Evolutionary conservation across 2,329 filamentous ascomycete species (phyloP), one percentile per base, ranked within the genome.

Genomic region (Alternaria gansuensis): DNA sequence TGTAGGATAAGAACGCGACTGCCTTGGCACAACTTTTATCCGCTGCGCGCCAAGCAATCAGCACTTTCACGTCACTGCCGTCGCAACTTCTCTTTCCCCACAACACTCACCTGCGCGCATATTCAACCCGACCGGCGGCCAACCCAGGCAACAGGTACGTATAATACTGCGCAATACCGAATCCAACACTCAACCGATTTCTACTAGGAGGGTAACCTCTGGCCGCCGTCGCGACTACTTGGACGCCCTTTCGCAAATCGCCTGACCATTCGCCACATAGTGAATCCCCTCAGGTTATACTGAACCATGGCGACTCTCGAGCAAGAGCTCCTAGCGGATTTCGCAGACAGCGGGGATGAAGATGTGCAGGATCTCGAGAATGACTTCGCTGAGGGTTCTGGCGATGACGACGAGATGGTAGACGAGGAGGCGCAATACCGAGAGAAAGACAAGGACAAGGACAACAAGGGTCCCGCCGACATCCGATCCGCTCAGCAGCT

Each of bases 301-400:
- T 39, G 23, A 58, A 68, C 44, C 40, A 78, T 97, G 93, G 92
- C 94, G 76, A 96, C 92, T 43, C 85, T 96, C 64, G 94, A 92
- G 63, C 93, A 98, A 73, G 94, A 98, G 77, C 86, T 99, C 10
- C 84, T 98, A 69, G 91, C 95, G 73, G 92, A 96, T 76, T 95
- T 96, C 65, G 92, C 93, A 71, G 92, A 96, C 73, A 91, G 88
- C 5, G 92, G 88, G 51, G 92, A 92, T 51, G 70, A 75, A 56
- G 77, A 78, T 66, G 66, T 76, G 7, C 72, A 67, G 17, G 70
- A 75, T 51, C 61, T 73, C n/a, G 71, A 71, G 49, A 72, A 71
- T 51, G 72, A 74, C 44, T 78, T 80, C 59, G 77, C 73, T 57
- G 63, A 76, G 49, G 79, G 77, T 39, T 69, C 64, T 7, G 51